phyloP scores from a whole-genome alignment of 495 filamentous ascomycete species.

The Parathielavia appendiculata region DNA sequence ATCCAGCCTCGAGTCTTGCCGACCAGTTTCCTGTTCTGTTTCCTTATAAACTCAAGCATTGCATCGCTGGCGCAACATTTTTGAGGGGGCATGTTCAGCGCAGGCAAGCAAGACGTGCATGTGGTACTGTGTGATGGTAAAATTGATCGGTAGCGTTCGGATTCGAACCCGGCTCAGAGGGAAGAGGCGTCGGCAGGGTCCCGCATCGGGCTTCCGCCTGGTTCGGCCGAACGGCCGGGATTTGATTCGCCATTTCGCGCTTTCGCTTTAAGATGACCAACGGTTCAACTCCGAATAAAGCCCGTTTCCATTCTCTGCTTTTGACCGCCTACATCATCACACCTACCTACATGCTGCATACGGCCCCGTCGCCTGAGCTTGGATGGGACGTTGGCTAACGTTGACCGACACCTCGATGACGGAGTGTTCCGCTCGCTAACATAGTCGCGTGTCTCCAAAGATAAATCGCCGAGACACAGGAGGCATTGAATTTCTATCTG shows the following conservation, averaged over 20 bases:
- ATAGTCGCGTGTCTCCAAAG: background rate
- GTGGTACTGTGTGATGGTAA: too few relatives aligned
- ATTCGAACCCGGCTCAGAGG: background rate
- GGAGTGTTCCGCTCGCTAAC: background rate
- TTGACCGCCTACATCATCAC: background rate
- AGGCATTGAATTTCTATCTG: constrained; percentile 6
- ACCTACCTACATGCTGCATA: background rate
- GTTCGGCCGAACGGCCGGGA: constrained; percentile 17
- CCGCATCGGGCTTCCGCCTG: background rate
- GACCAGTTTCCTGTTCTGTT: constrained; percentile 2
- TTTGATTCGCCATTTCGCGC: constrained; percentile 19
- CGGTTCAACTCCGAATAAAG: background rate
- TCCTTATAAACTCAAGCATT: background rate
- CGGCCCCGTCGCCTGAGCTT: background rate
- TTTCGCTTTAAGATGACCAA: constrained; percentile 12
- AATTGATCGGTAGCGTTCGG: background rate
- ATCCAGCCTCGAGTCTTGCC: constrained; percentile 10
- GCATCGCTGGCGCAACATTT: background rate
- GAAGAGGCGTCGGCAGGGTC: too few relatives aligned
- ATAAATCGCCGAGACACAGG: background rate
- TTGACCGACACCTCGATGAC: background rate
- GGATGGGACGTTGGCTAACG: background rate
- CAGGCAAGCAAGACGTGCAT: background rate
- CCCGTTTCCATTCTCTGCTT: background rate
- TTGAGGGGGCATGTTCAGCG: background rate